These are phyloP conservation scores for Ogataea hybrid DNA, from an alignment of 1,139 yeast species.

Conservation along the genomic window DNA sequence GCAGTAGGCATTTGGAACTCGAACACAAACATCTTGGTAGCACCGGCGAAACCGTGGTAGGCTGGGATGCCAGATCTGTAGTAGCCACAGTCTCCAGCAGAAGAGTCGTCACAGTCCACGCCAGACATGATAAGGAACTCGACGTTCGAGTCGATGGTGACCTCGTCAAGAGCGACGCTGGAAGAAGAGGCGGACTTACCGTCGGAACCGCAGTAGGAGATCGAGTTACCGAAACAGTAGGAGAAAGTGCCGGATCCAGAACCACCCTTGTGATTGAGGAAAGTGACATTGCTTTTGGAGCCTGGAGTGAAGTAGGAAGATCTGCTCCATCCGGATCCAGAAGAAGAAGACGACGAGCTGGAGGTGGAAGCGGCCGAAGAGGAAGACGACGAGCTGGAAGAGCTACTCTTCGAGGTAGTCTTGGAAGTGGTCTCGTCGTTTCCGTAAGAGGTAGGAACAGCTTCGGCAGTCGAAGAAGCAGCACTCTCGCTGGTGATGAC, in stretches of 20 bases:
- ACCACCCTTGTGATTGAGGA: constrained; percentile 81
- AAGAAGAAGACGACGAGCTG: constrained; percentile 31
- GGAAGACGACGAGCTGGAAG: constrained; percentile 22
- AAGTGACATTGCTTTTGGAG: constrained; percentile 66
- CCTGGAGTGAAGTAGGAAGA: constrained; percentile 70
- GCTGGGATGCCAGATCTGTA: constrained; percentile 87
- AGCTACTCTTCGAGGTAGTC: neutral
- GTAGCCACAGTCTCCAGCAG: constrained; percentile 75
- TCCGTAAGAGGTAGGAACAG: constrained; percentile 13
- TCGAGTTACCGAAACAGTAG: constrained; percentile 80
- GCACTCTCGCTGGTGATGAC: constrained; percentile 1
- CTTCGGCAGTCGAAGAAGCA: constrained; percentile 14
- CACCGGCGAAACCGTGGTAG: constrained; percentile 83
- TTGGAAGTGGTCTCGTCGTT: neutral
- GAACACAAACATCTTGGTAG: constrained; percentile 78
- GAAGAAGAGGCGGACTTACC: constrained; percentile 65
- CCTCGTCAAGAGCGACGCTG: constrained; percentile 61
- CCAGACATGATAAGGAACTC: constrained; percentile 81
- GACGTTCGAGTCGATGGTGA: constrained; percentile 64
- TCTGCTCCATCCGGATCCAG: constrained; percentile 70
- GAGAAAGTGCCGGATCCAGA: constrained; percentile 86
- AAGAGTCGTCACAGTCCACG: constrained; percentile 51
- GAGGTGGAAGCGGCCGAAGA: constrained; percentile 29
- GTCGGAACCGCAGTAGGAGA: constrained; percentile 74
- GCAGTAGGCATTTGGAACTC: constrained; percentile 91